phyloP scores from a whole-genome alignment of 31 red algal species.

The Endocladia muricata region DNA sequence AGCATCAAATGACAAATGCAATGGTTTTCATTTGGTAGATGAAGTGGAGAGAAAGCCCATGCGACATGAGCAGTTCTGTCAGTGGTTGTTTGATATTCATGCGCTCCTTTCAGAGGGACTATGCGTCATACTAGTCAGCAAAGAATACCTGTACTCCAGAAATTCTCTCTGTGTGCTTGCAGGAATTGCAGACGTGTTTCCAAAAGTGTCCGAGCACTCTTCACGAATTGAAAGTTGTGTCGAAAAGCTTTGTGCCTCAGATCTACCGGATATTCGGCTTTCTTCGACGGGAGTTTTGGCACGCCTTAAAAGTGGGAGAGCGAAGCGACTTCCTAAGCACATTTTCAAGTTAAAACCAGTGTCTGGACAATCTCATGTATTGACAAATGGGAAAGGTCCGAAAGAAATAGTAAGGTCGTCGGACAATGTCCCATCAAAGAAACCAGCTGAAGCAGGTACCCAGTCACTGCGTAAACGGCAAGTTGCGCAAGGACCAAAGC shows the following conservation, averaged over 20 bases:
- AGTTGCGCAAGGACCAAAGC: not conserved
- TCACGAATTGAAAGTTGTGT: constrained; percentile 13
- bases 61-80: constrained; percentile 36
- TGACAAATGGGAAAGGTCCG: not conserved
- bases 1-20: constrained; percentile 4
- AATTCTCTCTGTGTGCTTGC: constrained; percentile 34
- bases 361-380: not conserved
- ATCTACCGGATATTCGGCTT: constrained; percentile 32
- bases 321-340: constrained; percentile 37
- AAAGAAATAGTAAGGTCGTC: not conserved
- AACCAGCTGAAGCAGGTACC: not conserved
- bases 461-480: not conserved
- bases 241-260: constrained; percentile 16
- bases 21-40: constrained; percentile 11
- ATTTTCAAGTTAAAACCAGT: constrained; percentile 32
- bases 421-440: not conserved
- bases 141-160: constrained; percentile 33
- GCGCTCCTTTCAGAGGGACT: constrained; percentile 19
- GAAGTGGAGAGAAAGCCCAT: constrained; percentile 5
- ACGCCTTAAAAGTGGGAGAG: constrained; percentile 24
- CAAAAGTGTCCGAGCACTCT: constrained; percentile 33
- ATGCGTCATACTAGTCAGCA: not conserved
- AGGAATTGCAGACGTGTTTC: constrained; percentile 32
- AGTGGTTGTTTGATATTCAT: constrained; percentile 56
- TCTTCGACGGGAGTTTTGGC: constrained; percentile 29